Base-by-base conservation (phyloP, 2,329 filamentous ascomycete genomes). In the Neobulgaria alba region DNA sequence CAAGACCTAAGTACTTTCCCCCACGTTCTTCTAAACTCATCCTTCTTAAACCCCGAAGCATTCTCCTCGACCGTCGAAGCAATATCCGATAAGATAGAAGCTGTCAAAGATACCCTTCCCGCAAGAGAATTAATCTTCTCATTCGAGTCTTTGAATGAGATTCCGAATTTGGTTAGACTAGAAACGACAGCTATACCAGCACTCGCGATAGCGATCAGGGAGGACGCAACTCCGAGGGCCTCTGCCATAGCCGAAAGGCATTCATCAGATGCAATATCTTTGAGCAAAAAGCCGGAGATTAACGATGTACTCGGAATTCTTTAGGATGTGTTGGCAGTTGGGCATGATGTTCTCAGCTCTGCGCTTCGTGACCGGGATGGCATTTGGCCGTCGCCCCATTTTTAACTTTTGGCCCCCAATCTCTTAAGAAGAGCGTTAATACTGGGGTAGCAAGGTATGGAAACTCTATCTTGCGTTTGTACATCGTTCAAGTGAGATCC, bases 171-270 rank as follows among this genome's bases (percentile, higher is more conserved):
- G 7, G 32, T 35, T 10, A 41, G 33, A 20, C 20, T 21, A 8
- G 32, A 23, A 14, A 36, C 39, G 10, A 35, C 20, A 15, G 20
- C 18, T 17, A 31, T 17, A 7, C 39, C 39, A 19, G 26, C 17
- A 14, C 20, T 41, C 19, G 39, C 39, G 16, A 41, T 35, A 19
- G 18, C 39, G 12, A 41, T 15, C 10, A 41, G 23, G 12, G 39
- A 41, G 4, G 39, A 31, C 12, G 20, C 39, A 29, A 41, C 32
- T 8, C 39, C 39, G 39, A 41, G 21, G 23, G 32, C 39, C 36
- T 41, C 39, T 5, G 39, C 39, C 31, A 41, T 41, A 2, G 23
- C 12, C 7, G 23, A 12, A 26, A 7, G 23, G n/a, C n/a, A n/a
- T n/a, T n/a, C n/a, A n/a, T n/a, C n/a, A n/a, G n/a, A n/a, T n/a